Base-by-base conservation (phyloP, 2,329 filamentous ascomycete species). In the Fusarium sp. region DNA sequence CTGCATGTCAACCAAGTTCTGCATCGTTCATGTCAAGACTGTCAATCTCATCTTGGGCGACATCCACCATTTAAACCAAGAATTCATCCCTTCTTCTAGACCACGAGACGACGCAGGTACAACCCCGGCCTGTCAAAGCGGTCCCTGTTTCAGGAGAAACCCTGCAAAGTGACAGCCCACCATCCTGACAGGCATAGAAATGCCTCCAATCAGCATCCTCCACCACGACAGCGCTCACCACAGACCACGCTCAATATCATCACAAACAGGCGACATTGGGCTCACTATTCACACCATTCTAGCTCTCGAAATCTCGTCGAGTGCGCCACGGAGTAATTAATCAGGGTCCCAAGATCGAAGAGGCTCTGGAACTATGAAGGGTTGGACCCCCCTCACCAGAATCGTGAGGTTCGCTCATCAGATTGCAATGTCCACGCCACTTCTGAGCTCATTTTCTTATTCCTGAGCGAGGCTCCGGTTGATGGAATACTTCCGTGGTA, bases 121-220 rank as follows among this genome's bases (percentile, higher is more conserved):
- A 14, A n/a, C 24, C 56, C 62, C 55, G 42, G 42, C 17, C 62
- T 60, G 62, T 46, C 40, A 40, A 8, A 40, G 27, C 11, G 20
- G 22, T 20, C 55, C 35, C 56, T 44, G 64, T 57, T 66, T 66
- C 64, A 66, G 49, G 40, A 66, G 36, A 38, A 63, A 7, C 59
- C 64, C 9, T 63, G 68, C 29, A 66, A 29, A 29, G 17, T 46
- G 5, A 35, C 62, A 44, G 35, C 17, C 40, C 51, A 61, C 20
- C 6, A 24, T 38, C 8, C 11, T 10, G 22, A 40, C 17, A 6
- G 20, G 8, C 17, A 31, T 9, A 66, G 49, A 67, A 67, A 71
- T 61, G 42, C 69, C 69, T 70, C 69, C 69, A 71, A 71, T 71
- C n/a, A 63, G 31, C 61, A 29, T 22, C 20, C 38, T 7, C 24